phyloP scores from a whole-genome alignment of 495 filamentous ascomycete genomes.

The Aspergillus diversus region DNA sequence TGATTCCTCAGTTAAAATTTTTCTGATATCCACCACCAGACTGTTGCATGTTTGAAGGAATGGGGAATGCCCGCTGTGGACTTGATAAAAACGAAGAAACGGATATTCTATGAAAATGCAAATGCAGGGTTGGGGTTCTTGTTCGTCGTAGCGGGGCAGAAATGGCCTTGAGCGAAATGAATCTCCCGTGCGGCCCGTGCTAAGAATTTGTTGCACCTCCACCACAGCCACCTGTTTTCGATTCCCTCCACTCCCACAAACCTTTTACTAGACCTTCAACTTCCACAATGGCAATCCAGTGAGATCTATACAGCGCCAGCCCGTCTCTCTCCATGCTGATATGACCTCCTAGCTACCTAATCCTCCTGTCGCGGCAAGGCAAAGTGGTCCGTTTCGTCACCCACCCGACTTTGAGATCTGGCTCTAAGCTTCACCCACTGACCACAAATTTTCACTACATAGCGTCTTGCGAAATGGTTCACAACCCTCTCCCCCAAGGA shows the following conservation, averaged over 20 bases:
- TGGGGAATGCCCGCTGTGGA: too few species aligned
- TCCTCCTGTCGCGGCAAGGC: constrained; percentile 94
- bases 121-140: neutral
- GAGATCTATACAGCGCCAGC: constrained; percentile 27
- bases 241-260: constrained; percentile 24
- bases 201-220: constrained; percentile 38
- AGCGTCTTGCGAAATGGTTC: constrained; percentile 99
- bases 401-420: constrained; percentile 38
- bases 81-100: neutral
- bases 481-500: constrained; percentile 97
- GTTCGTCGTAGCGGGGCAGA: constrained; percentile 6
- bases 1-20: neutral
- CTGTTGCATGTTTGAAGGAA: too few species aligned
- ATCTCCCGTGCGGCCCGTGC: constrained; percentile 35
- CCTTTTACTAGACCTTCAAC: constrained; percentile 27
- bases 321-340: constrained; percentile 35
- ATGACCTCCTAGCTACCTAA: constrained; percentile 75
- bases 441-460: constrained; percentile 35
- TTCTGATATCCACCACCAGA: neutral
- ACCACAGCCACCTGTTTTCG: constrained; percentile 29
- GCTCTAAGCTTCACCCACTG: constrained; percentile 34
- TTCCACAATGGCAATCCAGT: constrained; percentile 65
- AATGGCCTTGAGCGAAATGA: constrained; percentile 12
- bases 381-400: constrained; percentile 80
- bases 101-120: neutral